These are phyloP conservation scores for Stephanodiscus triporus DNA, from an alignment of 108 stramenopile species.

Conservation along the genomic window DNA sequence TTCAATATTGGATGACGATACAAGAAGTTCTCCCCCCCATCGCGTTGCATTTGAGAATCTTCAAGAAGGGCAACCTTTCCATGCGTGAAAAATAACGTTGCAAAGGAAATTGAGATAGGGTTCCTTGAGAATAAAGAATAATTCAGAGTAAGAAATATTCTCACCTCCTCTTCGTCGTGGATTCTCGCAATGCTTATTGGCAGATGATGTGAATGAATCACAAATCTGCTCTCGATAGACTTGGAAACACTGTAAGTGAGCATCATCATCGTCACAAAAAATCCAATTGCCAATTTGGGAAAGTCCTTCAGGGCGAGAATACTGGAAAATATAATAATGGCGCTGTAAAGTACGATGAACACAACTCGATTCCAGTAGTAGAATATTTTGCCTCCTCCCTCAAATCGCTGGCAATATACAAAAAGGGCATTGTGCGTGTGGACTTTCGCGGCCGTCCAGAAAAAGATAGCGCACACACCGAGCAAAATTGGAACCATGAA, in stretches of 20 bases:
- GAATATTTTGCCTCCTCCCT: slow-evolving; percentile 62
- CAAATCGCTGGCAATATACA: slow-evolving; percentile 56
- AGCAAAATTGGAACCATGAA: slow-evolving; percentile 46
- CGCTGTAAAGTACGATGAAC: slow-evolving; percentile 48
- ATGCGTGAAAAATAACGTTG: background rate
- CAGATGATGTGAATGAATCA: slow-evolving; percentile 34
- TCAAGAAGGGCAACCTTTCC: slow-evolving; percentile 21
- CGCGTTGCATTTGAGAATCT: slow-evolving; percentile 14
- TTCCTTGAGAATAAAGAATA: background rate
- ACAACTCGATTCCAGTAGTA: slow-evolving; percentile 56
- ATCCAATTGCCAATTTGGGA: slow-evolving; percentile 15
- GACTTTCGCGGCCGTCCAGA: slow-evolving; percentile 57
- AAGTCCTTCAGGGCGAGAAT: slow-evolving; percentile 33
- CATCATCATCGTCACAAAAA: slow-evolving; percentile 34
- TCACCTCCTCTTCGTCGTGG: slow-evolving; percentile 46
- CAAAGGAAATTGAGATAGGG: background rate
- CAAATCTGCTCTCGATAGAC: slow-evolving; percentile 33
- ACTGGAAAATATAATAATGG: slow-evolving; percentile 45
- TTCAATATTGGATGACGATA: slow-evolving; percentile 46
- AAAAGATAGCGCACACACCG: slow-evolving; percentile 54
- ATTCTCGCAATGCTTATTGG: slow-evolving; percentile 36
- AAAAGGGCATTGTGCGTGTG: slow-evolving; percentile 63
- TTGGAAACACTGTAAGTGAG: slow-evolving; percentile 30
- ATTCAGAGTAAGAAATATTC: background rate
- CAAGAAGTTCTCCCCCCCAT: slow-evolving; percentile 46